Evolutionary conservation across 768 basidiomycete genomes (phyloP), one percentile per base, ranked within the genome.

Genomic region (Pilatotrama ljubarskyi): DNA sequence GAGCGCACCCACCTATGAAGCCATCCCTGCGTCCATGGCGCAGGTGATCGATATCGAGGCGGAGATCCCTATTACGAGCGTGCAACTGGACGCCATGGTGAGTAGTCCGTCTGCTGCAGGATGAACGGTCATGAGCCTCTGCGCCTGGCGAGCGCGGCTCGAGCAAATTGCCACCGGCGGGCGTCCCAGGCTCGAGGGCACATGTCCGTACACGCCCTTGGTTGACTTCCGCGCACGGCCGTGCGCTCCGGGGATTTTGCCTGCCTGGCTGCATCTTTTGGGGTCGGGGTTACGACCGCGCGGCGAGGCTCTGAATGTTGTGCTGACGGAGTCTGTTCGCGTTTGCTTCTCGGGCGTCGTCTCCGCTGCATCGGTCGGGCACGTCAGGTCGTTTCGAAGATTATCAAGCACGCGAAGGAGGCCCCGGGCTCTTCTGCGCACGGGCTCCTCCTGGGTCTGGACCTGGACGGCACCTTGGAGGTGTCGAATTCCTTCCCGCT

Each of bases 41-140:
- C 94, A 91, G 72, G 88, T 87, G 52, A 87, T 98, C 71, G 95
- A 98, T 75, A 90, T 94, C 64, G 95, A 97, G 77, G 94, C 88
- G 43, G 88, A 91, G 65, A 92, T 95, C 67, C 84, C 90, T 11
- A 75, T 96, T 54, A 85, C 82, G 44, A 78, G 74, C 58, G 91
- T 97, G 14, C 91, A 94, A 74, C 75, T 98, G 7, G 93, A 94
- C 74, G 93, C 87, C 38, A 75, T 96, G 81, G 95, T 95, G 72
- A 72, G 90, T 67, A 48, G 11, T 42, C 17, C 24, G 54, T 29
- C 42, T 11, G 8, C 18, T 20, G 26, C 20, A 15, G 13, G 18
- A 17, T 32, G 24, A 8, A 8, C 15, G 37, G 26, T 32, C 49
- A 29, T 29, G 10, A 40, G 24, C 37, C 17, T 41, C 20, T 50